Conservation (phyloP, 805 yeast species). For the Komagataella ulmi region DNA sequence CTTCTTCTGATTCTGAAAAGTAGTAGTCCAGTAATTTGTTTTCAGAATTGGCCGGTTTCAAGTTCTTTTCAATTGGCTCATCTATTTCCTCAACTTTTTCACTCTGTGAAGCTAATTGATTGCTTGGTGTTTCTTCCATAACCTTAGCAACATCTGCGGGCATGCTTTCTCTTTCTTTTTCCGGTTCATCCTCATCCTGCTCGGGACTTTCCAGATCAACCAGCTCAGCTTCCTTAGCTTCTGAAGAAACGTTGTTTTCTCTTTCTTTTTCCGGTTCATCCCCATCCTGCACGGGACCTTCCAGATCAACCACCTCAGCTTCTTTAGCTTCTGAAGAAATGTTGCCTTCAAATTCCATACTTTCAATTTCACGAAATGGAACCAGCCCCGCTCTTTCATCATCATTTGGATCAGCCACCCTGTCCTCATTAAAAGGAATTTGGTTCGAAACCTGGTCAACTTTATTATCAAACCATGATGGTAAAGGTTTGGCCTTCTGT, state of each 20-base stretch:
- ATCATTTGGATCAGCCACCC: neutral
- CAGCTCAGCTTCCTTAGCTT: constrained; percentile 10
- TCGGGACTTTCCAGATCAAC: constrained; percentile 2
- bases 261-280: constrained; percentile 7
- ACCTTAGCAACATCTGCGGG: constrained; percentile 5
- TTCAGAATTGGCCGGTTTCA: neutral
- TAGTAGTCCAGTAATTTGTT: constrained; percentile 32
- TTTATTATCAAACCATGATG: constrained; percentile 18
- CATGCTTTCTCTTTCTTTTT: constrained; percentile 3
- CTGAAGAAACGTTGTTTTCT: constrained; percentile 24
- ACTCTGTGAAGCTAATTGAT: neutral
- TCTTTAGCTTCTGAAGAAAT: constrained; percentile 28
- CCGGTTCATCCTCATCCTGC: constrained; percentile 7
- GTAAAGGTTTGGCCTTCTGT: constrained; percentile 10
- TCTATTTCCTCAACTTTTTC: neutral
- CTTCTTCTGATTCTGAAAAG: constrained; percentile 70
- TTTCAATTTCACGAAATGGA: constrained; percentile 23
- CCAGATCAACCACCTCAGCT: constrained; percentile 2
- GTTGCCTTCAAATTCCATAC: constrained; percentile 22
- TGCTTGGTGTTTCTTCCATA: constrained; percentile 1
- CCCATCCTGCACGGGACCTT: neutral
- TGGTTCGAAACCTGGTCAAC: constrained; percentile 3
- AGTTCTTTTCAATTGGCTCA: neutral
- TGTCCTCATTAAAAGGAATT: neutral
- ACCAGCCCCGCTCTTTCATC: neutral